These are phyloP conservation scores for Knoxia roxburghii DNA, from an alignment of 257 asterid genomes.

Conservation along the genomic window DNA sequence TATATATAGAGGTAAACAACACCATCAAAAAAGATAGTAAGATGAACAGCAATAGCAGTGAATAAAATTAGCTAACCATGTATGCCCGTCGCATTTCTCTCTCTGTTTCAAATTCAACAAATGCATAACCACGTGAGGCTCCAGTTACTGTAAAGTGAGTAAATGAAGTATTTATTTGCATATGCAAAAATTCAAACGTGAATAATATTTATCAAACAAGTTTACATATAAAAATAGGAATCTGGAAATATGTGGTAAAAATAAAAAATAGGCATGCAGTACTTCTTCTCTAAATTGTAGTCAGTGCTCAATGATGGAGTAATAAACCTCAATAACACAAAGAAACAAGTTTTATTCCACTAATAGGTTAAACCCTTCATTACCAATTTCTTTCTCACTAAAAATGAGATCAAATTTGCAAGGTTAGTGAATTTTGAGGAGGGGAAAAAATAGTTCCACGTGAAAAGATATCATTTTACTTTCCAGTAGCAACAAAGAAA, in stretches of 20 bases:
- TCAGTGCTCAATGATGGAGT: background rate
- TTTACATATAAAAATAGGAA: background rate
- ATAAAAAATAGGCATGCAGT: background rate
- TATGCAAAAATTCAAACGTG: background rate
- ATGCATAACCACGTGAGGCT: slow-evolving; percentile 91
- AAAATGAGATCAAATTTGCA: background rate
- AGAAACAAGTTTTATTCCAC: background rate
- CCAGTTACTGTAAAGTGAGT: slow-evolving; percentile 64
- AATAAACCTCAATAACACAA: background rate
- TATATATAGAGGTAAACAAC: background rate
- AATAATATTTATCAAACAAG: background rate
- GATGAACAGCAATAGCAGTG: background rate
- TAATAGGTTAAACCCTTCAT: background rate
- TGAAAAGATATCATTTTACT: background rate
- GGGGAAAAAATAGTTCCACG: background rate
- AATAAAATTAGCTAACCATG: slow-evolving; percentile 37
- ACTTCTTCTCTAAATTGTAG: background rate
- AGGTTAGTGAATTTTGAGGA: background rate
- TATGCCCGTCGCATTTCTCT: slow-evolving; percentile 88
- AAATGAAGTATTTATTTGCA: slow-evolving; percentile 4
- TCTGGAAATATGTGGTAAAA: too few relatives aligned
- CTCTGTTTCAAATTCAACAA: slow-evolving; percentile 85
- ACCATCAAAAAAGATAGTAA: background rate
- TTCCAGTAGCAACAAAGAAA: background rate
- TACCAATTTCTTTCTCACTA: background rate